Base-by-base conservation (phyloP, 2,329 filamentous ascomycete genomes). In the Fonsecaea erecta region DNA sequence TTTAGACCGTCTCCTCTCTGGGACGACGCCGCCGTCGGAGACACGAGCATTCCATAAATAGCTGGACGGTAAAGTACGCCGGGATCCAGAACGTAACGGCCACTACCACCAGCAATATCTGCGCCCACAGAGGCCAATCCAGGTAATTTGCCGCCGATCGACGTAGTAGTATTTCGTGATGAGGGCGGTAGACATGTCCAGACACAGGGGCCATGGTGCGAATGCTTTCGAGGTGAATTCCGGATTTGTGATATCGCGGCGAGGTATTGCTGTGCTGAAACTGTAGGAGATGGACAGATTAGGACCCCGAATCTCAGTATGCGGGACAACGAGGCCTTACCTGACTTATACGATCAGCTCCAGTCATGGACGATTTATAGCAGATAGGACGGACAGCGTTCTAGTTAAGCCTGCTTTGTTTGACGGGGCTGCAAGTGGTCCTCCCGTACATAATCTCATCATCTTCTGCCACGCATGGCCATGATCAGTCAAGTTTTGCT, bases 11-110 rank as follows among this genome's bases (percentile, higher is more conserved):
- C 35, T 58, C 54, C n/a, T n/a, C 32, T 52, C 48, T 37, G 35
- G 18, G n/a, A 14, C 37, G 24, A 3, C 57, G 56, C 46, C 52
- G 24, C 2, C 57, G 56, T 35, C 52, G 60, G 21, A 37, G 37
- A 32, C 63, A 66, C 14, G 53, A 52, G 21, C 48, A 70, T 21
- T 65, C 62, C 56, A 32, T 57, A 21, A 70, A 32, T 6, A 70
- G 56, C 34, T 65, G 52, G 37, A 67, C 46, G 8, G 66, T n/a
- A 37, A 70, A 70, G 37, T 64, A 70, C 32, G 43, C 52, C 18
- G 68, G 68, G 9, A 70, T 40, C 68, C 65, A 70, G 18, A 68
- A 30, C n/a, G 68, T 70, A 32, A 66, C 52, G 6, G 24, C 51
- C 34, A 60, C 24, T 9, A 70, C 59, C 8, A 64, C 32, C n/a